Evolutionary conservation across 228 moss, liverwort and hornwort species (phyloP).

Genomic region (Sphagnum fallax): DNA sequence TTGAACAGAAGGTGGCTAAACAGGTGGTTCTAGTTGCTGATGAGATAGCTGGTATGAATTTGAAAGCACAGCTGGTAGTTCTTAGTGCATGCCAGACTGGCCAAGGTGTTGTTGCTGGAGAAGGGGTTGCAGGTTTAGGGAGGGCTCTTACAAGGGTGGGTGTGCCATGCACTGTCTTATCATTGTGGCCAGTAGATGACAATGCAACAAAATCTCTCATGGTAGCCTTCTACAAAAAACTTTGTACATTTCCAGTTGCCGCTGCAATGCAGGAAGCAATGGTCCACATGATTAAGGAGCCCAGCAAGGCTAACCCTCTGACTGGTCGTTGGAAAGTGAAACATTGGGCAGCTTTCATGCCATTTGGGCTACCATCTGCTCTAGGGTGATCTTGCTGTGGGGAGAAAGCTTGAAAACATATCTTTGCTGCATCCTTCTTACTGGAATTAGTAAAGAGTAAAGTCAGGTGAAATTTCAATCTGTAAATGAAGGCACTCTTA

Average conservation of each 20-base stretch:
- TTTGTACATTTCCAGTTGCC: constrained; percentile 4
- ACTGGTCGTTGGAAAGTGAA: constrained; percentile 6
- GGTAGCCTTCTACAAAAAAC: constrained; percentile 14
- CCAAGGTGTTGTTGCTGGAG: constrained; percentile 21
- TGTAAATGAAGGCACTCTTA: no score
- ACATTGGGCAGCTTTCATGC: constrained; percentile 22
- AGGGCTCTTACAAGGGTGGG: constrained; percentile 26
- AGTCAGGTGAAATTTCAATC: no score
- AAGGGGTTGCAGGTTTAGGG: constrained; percentile 39
- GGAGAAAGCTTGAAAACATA: no score
- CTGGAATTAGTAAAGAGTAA: no score
- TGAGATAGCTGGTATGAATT: constrained; percentile 15
- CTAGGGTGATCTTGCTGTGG: no score
- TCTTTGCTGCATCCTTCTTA: no score
- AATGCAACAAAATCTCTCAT: constrained; percentile 18
- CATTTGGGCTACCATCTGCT: constrained; percentile 9
- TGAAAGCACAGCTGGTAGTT: constrained; percentile 34
- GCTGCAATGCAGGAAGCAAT: constrained; percentile 12
- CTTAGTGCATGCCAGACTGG: constrained; percentile 38
- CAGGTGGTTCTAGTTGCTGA: constrained; percentile 18
- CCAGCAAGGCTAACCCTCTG: background rate
- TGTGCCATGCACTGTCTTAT: constrained; percentile 27
- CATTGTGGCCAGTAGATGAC: constrained; percentile 25
- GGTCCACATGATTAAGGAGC: constrained; percentile 11
- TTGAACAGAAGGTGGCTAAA: constrained; percentile 7